Evolutionary conservation across 108 stramenopile species (phyloP), one percentile per base, ranked within the genome.

Genomic region (Parietichytrium sp.): DNA sequence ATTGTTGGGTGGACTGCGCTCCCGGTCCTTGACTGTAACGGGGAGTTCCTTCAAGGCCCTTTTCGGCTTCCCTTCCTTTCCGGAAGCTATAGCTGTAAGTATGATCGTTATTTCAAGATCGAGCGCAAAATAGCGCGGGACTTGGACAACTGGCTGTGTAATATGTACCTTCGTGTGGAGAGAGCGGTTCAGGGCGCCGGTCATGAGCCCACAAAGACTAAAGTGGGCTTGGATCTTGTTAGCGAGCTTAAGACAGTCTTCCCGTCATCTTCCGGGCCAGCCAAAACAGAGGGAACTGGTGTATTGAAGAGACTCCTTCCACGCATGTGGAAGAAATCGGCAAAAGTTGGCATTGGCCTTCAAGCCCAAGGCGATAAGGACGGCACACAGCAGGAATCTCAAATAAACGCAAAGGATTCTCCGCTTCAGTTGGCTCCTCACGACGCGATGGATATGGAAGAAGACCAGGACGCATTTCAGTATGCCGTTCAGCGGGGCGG

Each of bases 1-100:
- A 72, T 72, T n/a, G 61, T 72, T 8, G 61, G 61, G 6, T 72
- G 61, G 61, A 45, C 61, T 6, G 61, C 42, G 61, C 61, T 72
- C 13, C 61, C 61, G 23, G 20, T 72, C 0, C 10, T 72, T 15
- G 20, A 72, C 20, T 10, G 10, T 13, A 42, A 72, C 6, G 61
- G 61, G 10, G 42, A 38, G 13, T 42, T 72, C 13, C 45, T 33
- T 42, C 61, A 38, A 33, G 61, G 61, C 1, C 61, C 23, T 6
- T 72, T 72, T 25, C 36, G 45, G 61, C 3, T 72, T n/a, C 61
- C 61, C 33, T 23, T 72, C 38, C 61, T 72, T 0, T 45, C 36
- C 10, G 61, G 61, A 6, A 42, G 38, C 38, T 72, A 72, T 42
- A 72, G 33, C 33, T 33, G 38, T 8, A 6, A 33, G 10, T 7